A percentile compares a stretch with the other conserved stretches of the same genome.
These are phyloP conservation scores for Gaertneriomyces sp. DNA, from an alignment of 192 early-diverging fungal species.

Conservation along the genomic window DNA sequence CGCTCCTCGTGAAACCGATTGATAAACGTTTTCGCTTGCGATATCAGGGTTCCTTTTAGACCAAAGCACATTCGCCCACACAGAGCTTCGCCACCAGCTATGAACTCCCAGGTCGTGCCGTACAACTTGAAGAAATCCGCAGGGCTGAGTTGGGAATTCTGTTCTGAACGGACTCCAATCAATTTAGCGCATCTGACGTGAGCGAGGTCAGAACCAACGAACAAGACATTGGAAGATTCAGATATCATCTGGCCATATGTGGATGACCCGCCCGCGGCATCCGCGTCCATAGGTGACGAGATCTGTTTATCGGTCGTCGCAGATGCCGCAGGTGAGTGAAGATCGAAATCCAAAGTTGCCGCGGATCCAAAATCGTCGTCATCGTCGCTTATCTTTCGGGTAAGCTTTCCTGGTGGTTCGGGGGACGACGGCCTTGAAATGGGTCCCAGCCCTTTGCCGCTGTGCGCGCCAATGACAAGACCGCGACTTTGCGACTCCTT, in stretches of 20 bases:
- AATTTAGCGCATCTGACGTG: slow-evolving; percentile 86
- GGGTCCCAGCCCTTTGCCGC: slow-evolving; percentile 26
- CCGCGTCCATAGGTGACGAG: not conserved
- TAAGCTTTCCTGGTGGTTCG: slow-evolving; percentile 20
- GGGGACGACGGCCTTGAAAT: not conserved
- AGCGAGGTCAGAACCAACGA: slow-evolving; percentile 77
- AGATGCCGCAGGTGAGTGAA: slow-evolving; percentile 7
- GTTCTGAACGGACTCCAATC: slow-evolving; percentile 80
- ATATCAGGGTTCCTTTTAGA: slow-evolving; percentile 77
- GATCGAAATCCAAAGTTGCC: slow-evolving; percentile 9
- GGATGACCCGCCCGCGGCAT: slow-evolving; percentile 15
- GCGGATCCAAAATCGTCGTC: slow-evolving; percentile 45
- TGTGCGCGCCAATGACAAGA: slow-evolving; percentile 40
- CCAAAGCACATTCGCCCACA: slow-evolving; percentile 89
- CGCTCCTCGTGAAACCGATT: slow-evolving; percentile 93
- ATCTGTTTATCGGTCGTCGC: slow-evolving; percentile 3
- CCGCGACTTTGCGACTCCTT: slow-evolving; percentile 54
- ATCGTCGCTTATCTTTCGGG: slow-evolving; percentile 34
- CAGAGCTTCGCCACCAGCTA: slow-evolving; percentile 69
- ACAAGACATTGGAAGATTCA: slow-evolving; percentile 72
- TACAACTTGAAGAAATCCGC: slow-evolving; percentile 85
- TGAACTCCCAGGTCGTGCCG: slow-evolving; percentile 76
- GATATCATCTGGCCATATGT: slow-evolving; percentile 54
- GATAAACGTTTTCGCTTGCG: slow-evolving; percentile 92
- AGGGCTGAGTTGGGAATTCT: slow-evolving; percentile 82